These are phyloP conservation scores for Mycosphaerella arachidis DNA, from an alignment of 2,329 filamentous ascomycete genomes.

Conservation along the genomic window DNA sequence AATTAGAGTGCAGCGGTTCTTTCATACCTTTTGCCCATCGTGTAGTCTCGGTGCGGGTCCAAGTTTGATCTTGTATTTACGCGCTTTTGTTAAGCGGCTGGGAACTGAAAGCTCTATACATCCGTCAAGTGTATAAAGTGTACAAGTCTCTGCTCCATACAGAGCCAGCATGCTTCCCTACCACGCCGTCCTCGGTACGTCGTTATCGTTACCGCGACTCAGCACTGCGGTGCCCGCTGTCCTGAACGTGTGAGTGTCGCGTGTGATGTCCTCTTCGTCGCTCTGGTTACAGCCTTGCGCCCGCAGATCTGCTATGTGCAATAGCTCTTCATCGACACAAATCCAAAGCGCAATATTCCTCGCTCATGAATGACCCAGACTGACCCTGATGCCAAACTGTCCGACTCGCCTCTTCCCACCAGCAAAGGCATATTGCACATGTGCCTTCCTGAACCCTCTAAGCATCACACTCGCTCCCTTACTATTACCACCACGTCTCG, in stretches of 20 bases:
- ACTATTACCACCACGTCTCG: slow-evolving; percentile 27
- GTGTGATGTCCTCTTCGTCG: too few relatives aligned
- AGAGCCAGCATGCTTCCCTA: not conserved
- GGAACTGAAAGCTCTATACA: not conserved
- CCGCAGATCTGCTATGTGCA: too few relatives aligned
- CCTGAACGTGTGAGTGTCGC: too few relatives aligned
- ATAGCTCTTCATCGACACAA: too few relatives aligned
- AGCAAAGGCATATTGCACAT: slow-evolving; percentile 22
- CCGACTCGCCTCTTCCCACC: slow-evolving; percentile 32
- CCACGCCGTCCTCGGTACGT: not conserved
- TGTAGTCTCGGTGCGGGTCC: too few relatives aligned
- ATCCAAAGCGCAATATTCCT: not conserved
- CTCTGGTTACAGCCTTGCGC: too few relatives aligned
- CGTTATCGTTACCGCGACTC: not conserved
- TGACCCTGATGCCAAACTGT: slow-evolving; percentile 29
- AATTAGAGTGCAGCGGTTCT: not conserved
- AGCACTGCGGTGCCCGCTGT: too few relatives aligned
- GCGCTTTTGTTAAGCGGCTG: too few relatives aligned
- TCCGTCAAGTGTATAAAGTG: not conserved
- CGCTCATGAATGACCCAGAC: slow-evolving; percentile 24
- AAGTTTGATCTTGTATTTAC: too few relatives aligned
- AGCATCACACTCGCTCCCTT: slow-evolving; percentile 28
- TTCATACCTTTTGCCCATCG: not conserved
- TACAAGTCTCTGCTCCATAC: not conserved
- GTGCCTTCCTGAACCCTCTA: slow-evolving; percentile 27